Evolutionary conservation across 257 asterid genomes (phyloP).

Genomic region (Solanum appendiculatum): DNA sequence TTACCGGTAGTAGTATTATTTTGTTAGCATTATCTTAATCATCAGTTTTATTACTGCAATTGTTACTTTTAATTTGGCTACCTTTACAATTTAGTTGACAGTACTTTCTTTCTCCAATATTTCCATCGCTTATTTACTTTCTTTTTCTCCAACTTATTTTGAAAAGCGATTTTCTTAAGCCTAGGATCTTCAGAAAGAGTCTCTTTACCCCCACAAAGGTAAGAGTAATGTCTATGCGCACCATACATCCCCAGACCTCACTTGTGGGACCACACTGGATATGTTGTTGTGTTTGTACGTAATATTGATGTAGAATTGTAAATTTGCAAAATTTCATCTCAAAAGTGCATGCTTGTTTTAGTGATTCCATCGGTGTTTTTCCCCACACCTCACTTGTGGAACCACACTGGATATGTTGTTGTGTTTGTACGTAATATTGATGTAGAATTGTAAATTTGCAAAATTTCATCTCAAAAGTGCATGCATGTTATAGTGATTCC

Average conservation of each 20-base stretch:
- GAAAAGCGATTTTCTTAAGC: not conserved
- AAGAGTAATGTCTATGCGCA: not conserved
- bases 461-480: not conserved
- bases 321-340: not conserved
- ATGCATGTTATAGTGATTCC: not conserved
- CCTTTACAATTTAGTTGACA: not conserved
- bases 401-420: not conserved
- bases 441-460: not conserved
- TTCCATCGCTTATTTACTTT: not conserved
- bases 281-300: not conserved
- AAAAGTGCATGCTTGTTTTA: not conserved
- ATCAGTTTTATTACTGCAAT: not conserved
- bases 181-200: not conserved
- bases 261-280: not conserved
- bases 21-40: not conserved
- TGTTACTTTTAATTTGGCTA: not conserved
- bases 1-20: not conserved
- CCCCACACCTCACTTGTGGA: not conserved
- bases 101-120: not conserved
- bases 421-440: not conserved
- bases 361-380: no score
- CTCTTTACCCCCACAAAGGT: not conserved
- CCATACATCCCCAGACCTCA: not conserved
- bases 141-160: not conserved
- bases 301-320: not conserved